Evolutionary conservation across 257 asterid species (phyloP).

Genomic region (Handroanthus guayacan): DNA sequence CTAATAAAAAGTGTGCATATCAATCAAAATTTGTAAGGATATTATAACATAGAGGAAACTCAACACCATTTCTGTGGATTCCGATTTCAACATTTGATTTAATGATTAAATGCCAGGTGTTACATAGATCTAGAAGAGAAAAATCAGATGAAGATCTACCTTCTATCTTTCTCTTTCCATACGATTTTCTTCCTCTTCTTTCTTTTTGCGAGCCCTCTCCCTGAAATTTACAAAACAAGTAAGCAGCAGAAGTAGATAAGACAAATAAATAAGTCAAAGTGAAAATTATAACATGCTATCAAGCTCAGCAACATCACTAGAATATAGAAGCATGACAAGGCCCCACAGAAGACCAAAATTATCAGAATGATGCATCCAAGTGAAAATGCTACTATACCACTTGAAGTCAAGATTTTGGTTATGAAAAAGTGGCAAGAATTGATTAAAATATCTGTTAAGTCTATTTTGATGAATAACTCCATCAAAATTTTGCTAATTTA

Average conservation of each 20-base stretch:
- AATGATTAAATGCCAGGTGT: background rate
- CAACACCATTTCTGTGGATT: constrained; percentile 22
- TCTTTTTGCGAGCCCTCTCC: constrained; percentile 94
- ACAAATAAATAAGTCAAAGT: background rate
- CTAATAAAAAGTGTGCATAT: background rate
- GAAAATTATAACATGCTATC: constrained; percentile 12
- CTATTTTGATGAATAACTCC: no score
- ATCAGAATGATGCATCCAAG: background rate
- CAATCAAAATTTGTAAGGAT: constrained; percentile 5
- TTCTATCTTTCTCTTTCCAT: constrained; percentile 89
- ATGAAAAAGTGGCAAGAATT: no score
- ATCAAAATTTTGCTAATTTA: no score
- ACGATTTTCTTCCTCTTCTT: constrained; percentile 92
- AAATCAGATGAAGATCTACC: constrained; percentile 45
- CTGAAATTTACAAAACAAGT: constrained; percentile 44
- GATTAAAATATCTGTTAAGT: no score
- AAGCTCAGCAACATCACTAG: constrained; percentile 20
- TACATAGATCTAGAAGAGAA: constrained; percentile 15
- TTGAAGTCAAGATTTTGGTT: no score
- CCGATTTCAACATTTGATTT: constrained; percentile 21
- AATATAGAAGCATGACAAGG: background rate
- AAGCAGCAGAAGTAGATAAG: constrained; percentile 15
- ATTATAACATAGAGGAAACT: constrained; percentile 3
- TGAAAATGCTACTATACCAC: no score
- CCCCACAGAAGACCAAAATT: background rate